phyloP scores from a whole-genome alignment of 2,329 filamentous ascomycete species.

The Alternaria gaisen region DNA sequence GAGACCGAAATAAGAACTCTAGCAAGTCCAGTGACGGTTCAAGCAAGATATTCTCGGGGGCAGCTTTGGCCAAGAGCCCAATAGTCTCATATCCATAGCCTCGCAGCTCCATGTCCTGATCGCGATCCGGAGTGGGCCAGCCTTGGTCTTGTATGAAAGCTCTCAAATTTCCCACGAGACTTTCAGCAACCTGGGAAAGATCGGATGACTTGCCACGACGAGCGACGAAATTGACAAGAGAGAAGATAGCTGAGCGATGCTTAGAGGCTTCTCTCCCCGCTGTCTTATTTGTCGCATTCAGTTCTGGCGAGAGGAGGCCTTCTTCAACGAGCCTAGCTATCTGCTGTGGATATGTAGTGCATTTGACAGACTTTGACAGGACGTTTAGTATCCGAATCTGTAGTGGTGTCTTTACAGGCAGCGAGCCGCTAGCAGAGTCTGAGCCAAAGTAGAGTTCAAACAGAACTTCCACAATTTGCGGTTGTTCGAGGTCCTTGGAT shows the following conservation, averaged over 20 bases:
- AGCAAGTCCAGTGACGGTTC: conserved; percentile 64
- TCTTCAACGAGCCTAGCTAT: conserved; percentile 75
- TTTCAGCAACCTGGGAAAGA: conserved; percentile 71
- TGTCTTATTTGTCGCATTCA: conserved; percentile 48
- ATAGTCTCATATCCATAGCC: conserved; percentile 90
- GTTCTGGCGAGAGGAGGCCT: conserved; percentile 63
- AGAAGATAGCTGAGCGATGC: conserved; percentile 82
- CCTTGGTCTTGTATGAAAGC: conserved; percentile 81
- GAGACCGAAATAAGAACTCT: conserved; percentile 83
- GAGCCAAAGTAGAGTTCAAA: conserved; percentile 75
- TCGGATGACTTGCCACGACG: conserved; percentile 71
- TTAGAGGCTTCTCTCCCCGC: conserved; percentile 79
- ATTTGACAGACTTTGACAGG: conserved; percentile 77
- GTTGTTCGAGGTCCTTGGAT: conserved; percentile 75
- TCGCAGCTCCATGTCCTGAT: conserved; percentile 71
- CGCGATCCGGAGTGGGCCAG: conserved; percentile 73
- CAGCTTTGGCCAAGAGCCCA: conserved; percentile 76
- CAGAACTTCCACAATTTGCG: conserved; percentile 68
- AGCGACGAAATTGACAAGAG: conserved; percentile 87
- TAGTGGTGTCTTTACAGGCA: conserved; percentile 69
- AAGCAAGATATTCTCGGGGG: conserved; percentile 65
- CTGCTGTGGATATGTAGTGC: conserved; percentile 73
- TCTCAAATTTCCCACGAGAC: conserved; percentile 73
- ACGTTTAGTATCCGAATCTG: conserved; percentile 79
- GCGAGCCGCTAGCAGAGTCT: conserved; percentile 51